Conservation (phyloP, 768 basidiomycete species). For the Suillus sp. region DNA sequence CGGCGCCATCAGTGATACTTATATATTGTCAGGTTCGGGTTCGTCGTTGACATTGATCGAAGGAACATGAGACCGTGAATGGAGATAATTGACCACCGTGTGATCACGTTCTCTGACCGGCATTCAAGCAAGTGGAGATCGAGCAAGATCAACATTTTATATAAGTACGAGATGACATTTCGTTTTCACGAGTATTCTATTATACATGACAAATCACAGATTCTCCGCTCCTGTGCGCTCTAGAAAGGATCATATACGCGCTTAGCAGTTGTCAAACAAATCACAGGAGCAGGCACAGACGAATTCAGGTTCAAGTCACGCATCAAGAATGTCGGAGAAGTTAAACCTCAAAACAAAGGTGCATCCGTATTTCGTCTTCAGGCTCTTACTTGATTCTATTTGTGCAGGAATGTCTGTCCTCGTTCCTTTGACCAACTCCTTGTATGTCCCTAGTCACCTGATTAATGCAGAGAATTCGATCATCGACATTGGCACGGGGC, state of each 20-base stretch:
- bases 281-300: constrained; percentile 77
- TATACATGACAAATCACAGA: not conserved
- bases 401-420: constrained; percentile 79
- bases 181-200: not conserved
- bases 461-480: constrained; percentile 83
- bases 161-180: too few relatives aligned
- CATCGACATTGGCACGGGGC: constrained; percentile 95
- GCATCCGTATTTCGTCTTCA: constrained; percentile 14
- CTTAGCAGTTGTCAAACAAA: not conserved
- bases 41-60: too few relatives aligned
- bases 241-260: not conserved
- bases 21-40: too few relatives aligned
- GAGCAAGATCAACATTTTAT: too few relatives aligned
- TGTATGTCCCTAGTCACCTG: constrained; percentile 93
- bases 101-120: too few relatives aligned
- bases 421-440: constrained; percentile 90
- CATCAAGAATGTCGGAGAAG: constrained; percentile 74
- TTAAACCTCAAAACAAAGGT: constrained; percentile 73
- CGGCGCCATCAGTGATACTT: too few relatives aligned
- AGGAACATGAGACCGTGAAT: too few relatives aligned
- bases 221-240: not conserved
- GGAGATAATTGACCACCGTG: too few relatives aligned
- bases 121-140: too few relatives aligned
- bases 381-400: not conserved
- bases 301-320: constrained; percentile 91